Conservation (phyloP, 2,329 filamentous ascomycete species). For the Hymenoscyphus fructigenus region DNA sequence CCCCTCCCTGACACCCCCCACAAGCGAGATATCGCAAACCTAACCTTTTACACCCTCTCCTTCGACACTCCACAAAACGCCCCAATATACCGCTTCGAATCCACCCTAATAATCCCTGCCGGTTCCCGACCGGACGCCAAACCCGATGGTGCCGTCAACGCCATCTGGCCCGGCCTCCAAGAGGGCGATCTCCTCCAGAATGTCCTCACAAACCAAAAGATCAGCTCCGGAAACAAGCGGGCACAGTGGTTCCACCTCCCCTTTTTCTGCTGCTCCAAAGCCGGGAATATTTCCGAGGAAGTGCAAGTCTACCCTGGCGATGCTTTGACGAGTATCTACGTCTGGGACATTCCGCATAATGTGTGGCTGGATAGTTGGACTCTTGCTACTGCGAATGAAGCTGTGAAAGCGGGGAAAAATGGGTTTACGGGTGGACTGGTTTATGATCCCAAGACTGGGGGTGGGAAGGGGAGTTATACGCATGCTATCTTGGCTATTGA, state of each 20-base stretch:
- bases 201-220: slow-evolving; percentile 22
- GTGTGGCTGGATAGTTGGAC: slow-evolving; percentile 22
- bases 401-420: slow-evolving; percentile 1
- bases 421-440: slow-evolving; percentile 18
- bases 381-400: slow-evolving; percentile 11
- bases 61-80: slow-evolving; percentile 2
- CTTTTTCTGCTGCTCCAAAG: slow-evolving; percentile 25
- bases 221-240: slow-evolving; percentile 1
- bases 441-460: slow-evolving; percentile 18
- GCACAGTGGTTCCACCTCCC: slow-evolving; percentile 22
- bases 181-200: slow-evolving; percentile 21
- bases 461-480: slow-evolving; percentile 4
- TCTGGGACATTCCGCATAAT: slow-evolving; percentile 14
- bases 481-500: slow-evolving; percentile 22
- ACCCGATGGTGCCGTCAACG: slow-evolving; percentile 50
- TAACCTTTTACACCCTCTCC: slow-evolving; percentile 10
- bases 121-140: slow-evolving; percentile 11
- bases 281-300: slow-evolving; percentile 8
- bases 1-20: background rate
- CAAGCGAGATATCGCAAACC: slow-evolving; percentile 8
- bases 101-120: slow-evolving; percentile 21
- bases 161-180: slow-evolving; percentile 47
- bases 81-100: slow-evolving; percentile 20
- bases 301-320: slow-evolving; percentile 23
- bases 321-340: slow-evolving; percentile 19